phyloP scores from a whole-genome alignment of 2,329 filamentous ascomycete genomes.

The Pseudogymnoascus pannorum region DNA sequence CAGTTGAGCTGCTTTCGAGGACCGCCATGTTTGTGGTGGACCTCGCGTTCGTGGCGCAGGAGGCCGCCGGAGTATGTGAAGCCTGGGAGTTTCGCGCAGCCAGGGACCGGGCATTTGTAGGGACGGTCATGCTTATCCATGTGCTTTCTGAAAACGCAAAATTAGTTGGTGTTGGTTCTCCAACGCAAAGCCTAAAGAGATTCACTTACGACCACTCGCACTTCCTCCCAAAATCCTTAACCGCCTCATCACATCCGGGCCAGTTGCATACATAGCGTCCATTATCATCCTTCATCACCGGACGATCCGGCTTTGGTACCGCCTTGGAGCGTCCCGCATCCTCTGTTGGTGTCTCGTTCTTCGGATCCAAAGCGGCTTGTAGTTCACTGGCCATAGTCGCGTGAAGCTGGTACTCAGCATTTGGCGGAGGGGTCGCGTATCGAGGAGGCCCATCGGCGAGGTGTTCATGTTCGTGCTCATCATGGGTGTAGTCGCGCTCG shows the following conservation, averaged over 20 bases:
- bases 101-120: conserved; percentile 75
- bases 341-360: conserved; percentile 26
- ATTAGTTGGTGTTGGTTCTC: background rate
- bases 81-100: conserved; percentile 83
- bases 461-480: conserved; percentile 18
- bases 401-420: conserved; percentile 18
- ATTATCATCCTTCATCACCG: conserved; percentile 54
- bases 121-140: conserved; percentile 97
- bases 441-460: conserved; percentile 23
- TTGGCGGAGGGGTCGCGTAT: conserved; percentile 22
- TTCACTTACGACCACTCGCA: conserved; percentile 86
- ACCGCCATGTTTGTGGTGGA: conserved; percentile 83
- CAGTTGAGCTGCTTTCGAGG: conserved; percentile 84
- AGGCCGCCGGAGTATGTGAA: conserved; percentile 94
- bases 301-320: conserved; percentile 52
- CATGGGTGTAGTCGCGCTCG: conserved; percentile 11
- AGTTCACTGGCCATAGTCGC: conserved; percentile 14
- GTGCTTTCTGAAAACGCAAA: conserved; percentile 61
- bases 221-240: conserved; percentile 65
- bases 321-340: conserved; percentile 35
- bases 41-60: conserved; percentile 83
- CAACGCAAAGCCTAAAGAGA: background rate
- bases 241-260: conserved; percentile 58
- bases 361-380: conserved; percentile 19
- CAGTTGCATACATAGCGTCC: conserved; percentile 74